A percentile compares a stretch with the other conserved stretches of the same genome.
Conservation (phyloP, 805 yeast genomes). For the Candida manassasensis region DNA sequence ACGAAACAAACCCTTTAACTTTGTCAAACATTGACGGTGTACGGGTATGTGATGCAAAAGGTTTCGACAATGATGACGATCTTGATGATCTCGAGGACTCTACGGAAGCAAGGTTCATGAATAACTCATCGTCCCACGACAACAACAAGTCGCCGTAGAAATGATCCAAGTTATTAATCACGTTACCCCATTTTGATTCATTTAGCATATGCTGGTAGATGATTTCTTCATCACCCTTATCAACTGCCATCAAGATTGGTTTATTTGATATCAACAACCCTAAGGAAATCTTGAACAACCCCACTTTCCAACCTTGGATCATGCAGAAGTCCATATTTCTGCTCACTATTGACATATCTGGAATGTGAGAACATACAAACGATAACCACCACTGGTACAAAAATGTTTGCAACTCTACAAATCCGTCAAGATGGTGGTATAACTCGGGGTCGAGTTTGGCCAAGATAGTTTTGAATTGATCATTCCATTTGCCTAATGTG, state of each 20-base stretch:
- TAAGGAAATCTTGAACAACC: constrained; percentile 50
- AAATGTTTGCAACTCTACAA: constrained; percentile 42
- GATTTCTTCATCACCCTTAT: constrained; percentile 37
- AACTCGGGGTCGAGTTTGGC: constrained; percentile 37
- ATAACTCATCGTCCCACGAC: constrained; percentile 32
- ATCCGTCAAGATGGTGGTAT: constrained; percentile 36
- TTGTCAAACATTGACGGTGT: constrained; percentile 6
- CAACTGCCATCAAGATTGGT: constrained; percentile 35
- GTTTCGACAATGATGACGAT: not conserved
- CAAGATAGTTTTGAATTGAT: constrained; percentile 46
- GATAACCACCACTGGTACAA: constrained; percentile 67
- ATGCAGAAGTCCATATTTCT: constrained; percentile 47
- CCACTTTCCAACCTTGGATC: constrained; percentile 50
- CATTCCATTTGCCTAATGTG: constrained; percentile 49
- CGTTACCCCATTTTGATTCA: constrained; percentile 42
- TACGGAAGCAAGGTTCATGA: constrained; percentile 8
- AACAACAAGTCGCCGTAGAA: constrained; percentile 37
- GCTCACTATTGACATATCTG: constrained; percentile 44
- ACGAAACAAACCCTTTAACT: constrained; percentile 1
- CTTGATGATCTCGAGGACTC: not conserved
- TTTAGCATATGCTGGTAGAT: constrained; percentile 40
- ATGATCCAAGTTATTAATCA: constrained; percentile 27
- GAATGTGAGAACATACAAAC: constrained; percentile 56
- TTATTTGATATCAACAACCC: constrained; percentile 48
- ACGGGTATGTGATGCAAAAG: constrained; percentile 7